Conservation (phyloP, 2,329 filamentous ascomycete species). For the Fonsecaea erecta region DNA sequence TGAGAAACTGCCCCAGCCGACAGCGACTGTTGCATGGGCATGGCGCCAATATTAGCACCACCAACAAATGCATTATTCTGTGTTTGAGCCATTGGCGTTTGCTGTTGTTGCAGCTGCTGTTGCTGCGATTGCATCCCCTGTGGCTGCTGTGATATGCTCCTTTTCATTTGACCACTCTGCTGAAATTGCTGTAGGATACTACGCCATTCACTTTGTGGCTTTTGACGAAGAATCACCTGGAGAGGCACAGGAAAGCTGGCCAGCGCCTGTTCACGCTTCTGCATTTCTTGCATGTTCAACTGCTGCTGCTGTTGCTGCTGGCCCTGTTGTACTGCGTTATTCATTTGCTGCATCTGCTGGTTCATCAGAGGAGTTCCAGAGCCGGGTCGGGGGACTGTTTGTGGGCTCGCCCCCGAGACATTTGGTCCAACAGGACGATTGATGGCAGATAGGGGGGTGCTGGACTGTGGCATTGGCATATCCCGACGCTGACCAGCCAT, state of each 20-base stretch:
- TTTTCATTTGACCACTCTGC: slow-evolving; percentile 34
- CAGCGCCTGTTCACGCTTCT: slow-evolving; percentile 32
- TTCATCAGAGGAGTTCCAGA: slow-evolving; percentile 35
- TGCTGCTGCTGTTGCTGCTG: slow-evolving; percentile 34
- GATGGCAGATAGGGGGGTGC: slow-evolving; percentile 45
- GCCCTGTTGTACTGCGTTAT: slow-evolving; percentile 20
- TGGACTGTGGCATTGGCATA: slow-evolving; percentile 50
- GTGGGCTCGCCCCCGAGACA: slow-evolving; percentile 30
- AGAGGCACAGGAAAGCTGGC: slow-evolving; percentile 32
- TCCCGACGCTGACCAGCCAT: slow-evolving; percentile 42
- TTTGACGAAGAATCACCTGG: slow-evolving; percentile 31
- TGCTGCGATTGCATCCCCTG: slow-evolving; percentile 24
- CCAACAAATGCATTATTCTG: slow-evolving; percentile 32
- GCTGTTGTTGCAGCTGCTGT: slow-evolving; percentile 16
- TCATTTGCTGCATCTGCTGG: slow-evolving; percentile 32
- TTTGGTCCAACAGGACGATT: slow-evolving; percentile 48
- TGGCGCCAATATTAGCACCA: slow-evolving; percentile 23
- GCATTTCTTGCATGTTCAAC: slow-evolving; percentile 30
- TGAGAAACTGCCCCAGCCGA: slow-evolving; percentile 33
- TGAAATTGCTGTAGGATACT: slow-evolving; percentile 33
- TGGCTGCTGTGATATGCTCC: slow-evolving; percentile 37
- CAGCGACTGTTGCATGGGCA: slow-evolving; percentile 37
- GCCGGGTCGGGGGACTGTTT: slow-evolving; percentile 25
- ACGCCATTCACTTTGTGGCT: slow-evolving; percentile 35
- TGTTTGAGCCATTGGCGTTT: slow-evolving; percentile 18